Conservation (phyloP, 1,284 basidiomycete genomes). For the Athelia sp. region DNA sequence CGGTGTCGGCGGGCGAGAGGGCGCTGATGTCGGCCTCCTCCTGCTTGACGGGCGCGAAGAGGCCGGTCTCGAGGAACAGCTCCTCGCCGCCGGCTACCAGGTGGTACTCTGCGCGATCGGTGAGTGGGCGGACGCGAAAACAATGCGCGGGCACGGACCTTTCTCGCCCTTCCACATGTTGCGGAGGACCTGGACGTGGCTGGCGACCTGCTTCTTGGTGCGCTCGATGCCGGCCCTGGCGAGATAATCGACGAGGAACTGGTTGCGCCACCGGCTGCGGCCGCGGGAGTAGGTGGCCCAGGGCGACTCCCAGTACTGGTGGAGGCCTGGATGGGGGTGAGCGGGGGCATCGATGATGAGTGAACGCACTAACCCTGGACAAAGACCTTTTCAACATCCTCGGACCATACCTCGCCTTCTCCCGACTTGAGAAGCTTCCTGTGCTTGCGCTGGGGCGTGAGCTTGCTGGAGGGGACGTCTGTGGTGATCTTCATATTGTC, state of each 20-base stretch:
- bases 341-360: slow-evolving; percentile 2
- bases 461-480: slow-evolving; percentile 28
- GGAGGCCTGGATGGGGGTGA: slow-evolving; percentile 43
- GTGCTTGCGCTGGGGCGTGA: slow-evolving; percentile 77
- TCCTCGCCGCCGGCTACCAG: slow-evolving; percentile 75
- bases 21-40: slow-evolving; percentile 38
- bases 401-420: slow-evolving; percentile 77
- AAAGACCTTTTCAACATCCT: slow-evolving; percentile 66
- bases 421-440: slow-evolving; percentile 79
- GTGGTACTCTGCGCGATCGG: slow-evolving; percentile 40
- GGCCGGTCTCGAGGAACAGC: slow-evolving; percentile 47
- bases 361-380: slow-evolving; percentile 50
- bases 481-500: slow-evolving; percentile 20
- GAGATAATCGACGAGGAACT: slow-evolving; percentile 76
- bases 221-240: slow-evolving; percentile 60
- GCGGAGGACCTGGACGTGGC: slow-evolving; percentile 75
- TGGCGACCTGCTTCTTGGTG: slow-evolving; percentile 79
- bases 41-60: slow-evolving; percentile 39
- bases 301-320: slow-evolving; percentile 71
- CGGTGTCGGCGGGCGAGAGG: slow-evolving; percentile 28
- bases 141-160: slow-evolving; percentile 34
- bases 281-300: slow-evolving; percentile 74
- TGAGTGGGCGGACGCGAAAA: slow-evolving; percentile 10
- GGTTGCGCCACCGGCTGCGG: slow-evolving; percentile 75
- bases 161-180: slow-evolving; percentile 84